Percentiles rank a stretch among this genome's conserved stretches.
Evolutionary conservation across 306 rosid species (phyloP).

Genomic region (Quercus cerris): DNA sequence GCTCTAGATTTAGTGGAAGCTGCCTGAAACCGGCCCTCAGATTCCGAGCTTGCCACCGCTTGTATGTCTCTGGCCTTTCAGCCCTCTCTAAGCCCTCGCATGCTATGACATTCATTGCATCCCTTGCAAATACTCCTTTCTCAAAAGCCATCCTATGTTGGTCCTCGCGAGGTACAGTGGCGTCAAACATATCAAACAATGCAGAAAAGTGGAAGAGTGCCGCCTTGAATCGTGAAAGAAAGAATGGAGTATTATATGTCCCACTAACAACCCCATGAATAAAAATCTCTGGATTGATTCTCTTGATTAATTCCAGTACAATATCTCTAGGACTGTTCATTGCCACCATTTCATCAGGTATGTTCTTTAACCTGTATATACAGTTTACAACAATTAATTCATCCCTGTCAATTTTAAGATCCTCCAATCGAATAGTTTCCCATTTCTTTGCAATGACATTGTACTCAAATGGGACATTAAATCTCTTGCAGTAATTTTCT

Average conservation of each 20-base stretch:
- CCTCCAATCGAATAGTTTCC: slow-evolving; percentile 66
- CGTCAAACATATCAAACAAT: slow-evolving; percentile 49
- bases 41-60: slow-evolving; percentile 55
- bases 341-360: slow-evolving; percentile 64
- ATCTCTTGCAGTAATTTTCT: slow-evolving; percentile 60
- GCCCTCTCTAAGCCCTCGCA: slow-evolving; percentile 64
- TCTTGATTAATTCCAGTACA: slow-evolving; percentile 55
- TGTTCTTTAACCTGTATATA: slow-evolving; percentile 42
- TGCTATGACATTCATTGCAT: slow-evolving; percentile 51
- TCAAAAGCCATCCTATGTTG: slow-evolving; percentile 54
- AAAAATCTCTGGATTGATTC: slow-evolving; percentile 60
- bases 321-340: slow-evolving; percentile 60
- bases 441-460: slow-evolving; percentile 58
- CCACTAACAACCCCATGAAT: slow-evolving; percentile 46
- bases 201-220: slow-evolving; percentile 55
- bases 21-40: slow-evolving; percentile 42
- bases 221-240: slow-evolving; percentile 57
- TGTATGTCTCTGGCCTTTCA: slow-evolving; percentile 70
- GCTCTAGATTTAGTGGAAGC: slow-evolving; percentile 32
- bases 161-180: slow-evolving; percentile 33
- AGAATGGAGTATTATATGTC: slow-evolving; percentile 67
- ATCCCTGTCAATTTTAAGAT: slow-evolving; percentile 37
- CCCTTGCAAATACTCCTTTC: slow-evolving; percentile 40
- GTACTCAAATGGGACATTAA: slow-evolving; percentile 67
- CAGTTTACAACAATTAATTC: slow-evolving; percentile 54